Conservation (phyloP, 805 yeast species). For the Candida coquimbonensis region DNA sequence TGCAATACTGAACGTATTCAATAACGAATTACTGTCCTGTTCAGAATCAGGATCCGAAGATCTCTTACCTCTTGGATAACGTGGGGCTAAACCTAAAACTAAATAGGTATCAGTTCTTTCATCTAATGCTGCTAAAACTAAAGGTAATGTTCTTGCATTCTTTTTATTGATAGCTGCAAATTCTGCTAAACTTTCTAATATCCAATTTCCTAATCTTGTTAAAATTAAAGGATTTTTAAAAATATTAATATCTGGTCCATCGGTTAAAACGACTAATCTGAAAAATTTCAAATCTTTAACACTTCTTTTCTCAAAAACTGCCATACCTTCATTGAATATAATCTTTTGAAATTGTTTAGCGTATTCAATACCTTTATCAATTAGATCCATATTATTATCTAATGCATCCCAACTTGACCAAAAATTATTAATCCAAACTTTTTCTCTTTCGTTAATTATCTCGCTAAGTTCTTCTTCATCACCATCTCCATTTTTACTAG, state of each 20-base stretch:
- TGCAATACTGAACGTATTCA: constrained; percentile 84
- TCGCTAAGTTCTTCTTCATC: constrained; percentile 26
- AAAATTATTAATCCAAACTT: constrained; percentile 68
- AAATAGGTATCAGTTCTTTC: constrained; percentile 67
- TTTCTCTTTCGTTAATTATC: constrained; percentile 38
- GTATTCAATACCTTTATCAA: constrained; percentile 65
- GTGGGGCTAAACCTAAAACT: constrained; percentile 85
- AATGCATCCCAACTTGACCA: constrained; percentile 66
- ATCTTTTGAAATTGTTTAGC: constrained; percentile 83
- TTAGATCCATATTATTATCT: constrained; percentile 41
- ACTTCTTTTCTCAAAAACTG: constrained; percentile 76
- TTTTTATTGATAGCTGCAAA: constrained; percentile 30
- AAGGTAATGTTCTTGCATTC: constrained; percentile 46
- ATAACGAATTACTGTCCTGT: constrained; percentile 35
- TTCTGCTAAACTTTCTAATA: constrained; percentile 83
- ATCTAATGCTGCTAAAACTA: constrained; percentile 81
- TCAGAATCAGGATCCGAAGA: constrained; percentile 18
- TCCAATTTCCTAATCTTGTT: constrained; percentile 82
- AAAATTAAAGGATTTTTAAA: constrained; percentile 85
- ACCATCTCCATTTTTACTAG: not conserved
- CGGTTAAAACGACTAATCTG: constrained; percentile 81
- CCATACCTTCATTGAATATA: constrained; percentile 81
- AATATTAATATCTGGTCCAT: constrained; percentile 73
- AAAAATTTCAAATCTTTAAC: constrained; percentile 75
- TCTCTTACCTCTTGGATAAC: constrained; percentile 49